Conservation (phyloP, 202 grass and related monocot species). For the Carex arenaria region DNA sequence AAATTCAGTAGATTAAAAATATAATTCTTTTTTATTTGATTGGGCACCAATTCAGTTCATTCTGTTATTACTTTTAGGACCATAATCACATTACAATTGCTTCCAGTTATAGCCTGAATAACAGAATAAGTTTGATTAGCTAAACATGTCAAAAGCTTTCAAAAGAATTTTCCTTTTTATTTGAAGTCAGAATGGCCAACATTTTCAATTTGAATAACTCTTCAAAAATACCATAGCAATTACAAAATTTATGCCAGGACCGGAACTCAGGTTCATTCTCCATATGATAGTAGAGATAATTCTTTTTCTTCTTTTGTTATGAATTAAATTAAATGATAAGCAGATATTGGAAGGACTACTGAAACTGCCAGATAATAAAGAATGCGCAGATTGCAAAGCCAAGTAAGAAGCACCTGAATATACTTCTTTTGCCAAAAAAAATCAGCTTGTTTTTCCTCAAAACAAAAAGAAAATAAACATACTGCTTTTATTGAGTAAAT, state of each 20-base stretch:
- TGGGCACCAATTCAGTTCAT: neutral
- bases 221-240: neutral
- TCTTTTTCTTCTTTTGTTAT: neutral
- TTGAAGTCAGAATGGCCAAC: neutral
- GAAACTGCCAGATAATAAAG: constrained; percentile 76
- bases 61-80: neutral
- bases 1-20: neutral
- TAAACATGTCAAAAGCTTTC: neutral
- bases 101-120: neutral
- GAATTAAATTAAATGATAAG: constrained; percentile 10
- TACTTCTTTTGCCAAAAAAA: neutral
- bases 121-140: neutral
- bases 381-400: constrained; percentile 94
- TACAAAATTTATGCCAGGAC: neutral
- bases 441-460: neutral
- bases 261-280: neutral
- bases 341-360: constrained; percentile 90
- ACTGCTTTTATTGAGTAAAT: neutral
- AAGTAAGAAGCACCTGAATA: constrained; percentile 50
- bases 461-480: neutral
- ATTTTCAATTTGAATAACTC: neutral
- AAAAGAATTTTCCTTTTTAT: neutral
- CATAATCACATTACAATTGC: neutral
- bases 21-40: neutral
- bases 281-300: neutral